Base-by-base conservation (phyloP, 2,329 filamentous ascomycete genomes). In the Sporothrix brunneoviolacea region DNA sequence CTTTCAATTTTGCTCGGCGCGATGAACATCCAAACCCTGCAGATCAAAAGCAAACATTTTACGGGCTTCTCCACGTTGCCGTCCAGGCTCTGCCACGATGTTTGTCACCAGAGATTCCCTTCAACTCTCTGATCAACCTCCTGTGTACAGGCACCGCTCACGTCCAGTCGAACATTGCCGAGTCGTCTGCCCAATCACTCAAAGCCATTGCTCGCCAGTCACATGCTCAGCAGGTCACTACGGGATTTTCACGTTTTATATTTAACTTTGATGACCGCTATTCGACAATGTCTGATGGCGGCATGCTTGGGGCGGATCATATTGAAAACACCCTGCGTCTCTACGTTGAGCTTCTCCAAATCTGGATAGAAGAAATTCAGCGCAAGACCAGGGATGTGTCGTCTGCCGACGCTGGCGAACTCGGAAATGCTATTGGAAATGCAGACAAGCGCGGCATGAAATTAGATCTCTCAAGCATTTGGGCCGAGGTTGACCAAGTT, bases 231-330 rank as follows among this genome's bases (percentile, higher is more conserved):
- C 88, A 93, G 65, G 93, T 98, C 3, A 95, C 91, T 0, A 95
- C 94, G 68, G 91, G 93, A 0, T 98, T 98, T 68, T 88, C 93
- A 33, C 79, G 91, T 22, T 98, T 97, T 68, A 98, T 98, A 48
- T 98, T 98, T 71, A 95, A 93, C 59, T 98, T 97, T 64, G 94
- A 98, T 65, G 91, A 95, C 58, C 83, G 91, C 21, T 98, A 98
- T 65, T 89, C 91, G 1, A 97, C 93, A 28, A 96, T 97, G 83
- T 95, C 91, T 9, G 93, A 98, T 62, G 93, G 94, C 28, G 93
- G 93, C 3, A 93, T 98, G 84, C 81, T 98, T 21, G 93, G 91
- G 0, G 84, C 88, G 30, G 88, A 85, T 4, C 93, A 98, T 62
- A 96, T 98, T 51, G 93, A 98, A 65, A 95, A 84, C 58, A 98